These are phyloP conservation scores for Citrullus amarus DNA, from an alignment of 306 rosid species.

Conservation along the genomic window DNA sequence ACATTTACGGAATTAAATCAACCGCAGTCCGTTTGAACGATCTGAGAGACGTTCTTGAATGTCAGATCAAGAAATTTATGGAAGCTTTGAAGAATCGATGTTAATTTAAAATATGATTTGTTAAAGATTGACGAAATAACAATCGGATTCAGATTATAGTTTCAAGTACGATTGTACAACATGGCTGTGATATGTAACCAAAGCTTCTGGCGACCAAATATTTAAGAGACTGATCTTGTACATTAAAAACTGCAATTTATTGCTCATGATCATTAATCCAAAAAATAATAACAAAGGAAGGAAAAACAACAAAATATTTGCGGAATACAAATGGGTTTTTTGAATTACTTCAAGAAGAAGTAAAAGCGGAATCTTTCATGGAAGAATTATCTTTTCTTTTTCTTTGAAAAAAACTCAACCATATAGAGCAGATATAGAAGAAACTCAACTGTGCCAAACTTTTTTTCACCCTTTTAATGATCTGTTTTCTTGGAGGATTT, in stretches of 20 bases:
- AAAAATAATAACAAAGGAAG: not conserved
- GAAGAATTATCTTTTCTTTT: not conserved
- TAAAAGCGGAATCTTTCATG: not conserved
- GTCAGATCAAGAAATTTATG: not conserved
- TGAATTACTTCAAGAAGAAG: not conserved
- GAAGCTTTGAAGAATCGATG: not conserved
- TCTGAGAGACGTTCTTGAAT: not conserved
- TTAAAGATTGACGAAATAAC: not conserved
- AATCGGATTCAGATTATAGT: not conserved
- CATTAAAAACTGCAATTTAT: not conserved
- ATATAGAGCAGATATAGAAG: too few species aligned
- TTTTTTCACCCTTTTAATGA: not conserved
- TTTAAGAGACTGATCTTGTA: not conserved
- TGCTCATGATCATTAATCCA: not conserved
- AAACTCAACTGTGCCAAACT: too few species aligned
- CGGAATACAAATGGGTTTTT: not conserved
- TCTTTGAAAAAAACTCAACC: not conserved
- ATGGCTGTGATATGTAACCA: not conserved
- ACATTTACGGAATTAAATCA: not conserved
- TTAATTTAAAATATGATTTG: not conserved
- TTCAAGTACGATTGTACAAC: not conserved
- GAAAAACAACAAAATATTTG: not conserved
- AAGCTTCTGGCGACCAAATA: not conserved
- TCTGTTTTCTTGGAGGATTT: not conserved
- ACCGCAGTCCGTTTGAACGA: not conserved